phyloP scores from a whole-genome alignment of 768 basidiomycete genomes.

The Rhodotorula graminis region DNA sequence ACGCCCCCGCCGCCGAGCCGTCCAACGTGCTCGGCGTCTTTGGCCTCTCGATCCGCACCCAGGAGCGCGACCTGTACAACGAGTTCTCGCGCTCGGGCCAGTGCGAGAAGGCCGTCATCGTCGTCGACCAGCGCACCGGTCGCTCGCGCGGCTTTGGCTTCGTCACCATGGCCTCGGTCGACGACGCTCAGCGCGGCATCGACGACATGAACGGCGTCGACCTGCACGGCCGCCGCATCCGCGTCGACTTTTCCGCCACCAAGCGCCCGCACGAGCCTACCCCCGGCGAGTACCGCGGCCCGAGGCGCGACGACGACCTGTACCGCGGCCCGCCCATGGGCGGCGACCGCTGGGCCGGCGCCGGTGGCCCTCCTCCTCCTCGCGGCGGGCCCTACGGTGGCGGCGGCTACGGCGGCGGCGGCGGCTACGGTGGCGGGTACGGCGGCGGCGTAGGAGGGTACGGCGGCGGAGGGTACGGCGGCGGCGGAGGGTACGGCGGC shows the following conservation, averaged over 20 bases:
- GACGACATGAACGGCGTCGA: constrained; percentile 87
- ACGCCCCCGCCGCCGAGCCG: constrained; percentile 47
- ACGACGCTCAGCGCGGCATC: constrained; percentile 82
- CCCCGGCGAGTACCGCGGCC: constrained; percentile 95
- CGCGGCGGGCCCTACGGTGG: constrained; percentile 7
- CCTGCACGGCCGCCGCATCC: constrained; percentile 88
- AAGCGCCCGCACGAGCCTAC: constrained; percentile 90
- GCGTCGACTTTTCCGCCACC: constrained; percentile 95
- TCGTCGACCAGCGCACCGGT: constrained; percentile 81
- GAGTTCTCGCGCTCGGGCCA: constrained; percentile 83
- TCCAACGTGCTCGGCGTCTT: constrained; percentile 93
- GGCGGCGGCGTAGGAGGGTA: constrained; percentile 72
- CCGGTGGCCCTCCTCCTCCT: constrained; percentile 1
- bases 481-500: constrained; percentile 1
- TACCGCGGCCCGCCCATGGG: constrained; percentile 49
- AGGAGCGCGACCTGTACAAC: constrained; percentile 88
- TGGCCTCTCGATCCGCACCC: constrained; percentile 90
- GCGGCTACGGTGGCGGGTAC: constrained; percentile 66
- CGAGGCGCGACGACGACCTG: constrained; percentile 50
- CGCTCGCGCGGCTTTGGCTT: constrained; percentile 97
- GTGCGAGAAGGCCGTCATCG: constrained; percentile 85
- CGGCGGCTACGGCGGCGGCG: constrained; percentile 16
- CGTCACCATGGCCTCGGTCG: constrained; percentile 83
- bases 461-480: constrained; percentile 1
- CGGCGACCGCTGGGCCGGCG: constrained; percentile 14